Conservation (phyloP, 352 stramenopile genomes). For the Pseudoperonospora humuli region DNA sequence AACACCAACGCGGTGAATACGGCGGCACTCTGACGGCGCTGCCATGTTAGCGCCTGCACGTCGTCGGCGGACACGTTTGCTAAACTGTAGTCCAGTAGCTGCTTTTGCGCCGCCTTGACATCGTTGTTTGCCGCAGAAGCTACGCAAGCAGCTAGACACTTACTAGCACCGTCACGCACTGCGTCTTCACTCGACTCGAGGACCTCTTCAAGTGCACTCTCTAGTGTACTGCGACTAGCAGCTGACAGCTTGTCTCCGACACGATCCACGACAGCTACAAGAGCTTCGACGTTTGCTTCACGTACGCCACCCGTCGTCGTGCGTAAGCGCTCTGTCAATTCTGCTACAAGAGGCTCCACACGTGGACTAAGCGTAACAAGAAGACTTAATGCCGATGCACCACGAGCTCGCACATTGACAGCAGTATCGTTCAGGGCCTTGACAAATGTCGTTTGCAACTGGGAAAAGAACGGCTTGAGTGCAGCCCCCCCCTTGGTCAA, state of each 20-base stretch:
- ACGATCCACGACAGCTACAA: conserved; percentile 50
- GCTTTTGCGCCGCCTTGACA: conserved; percentile 21
- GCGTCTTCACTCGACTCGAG: conserved; percentile 58
- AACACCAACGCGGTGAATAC: conserved; percentile 51
- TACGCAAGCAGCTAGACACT: conserved; percentile 59
- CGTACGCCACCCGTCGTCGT: conserved; percentile 62
- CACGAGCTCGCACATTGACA: conserved; percentile 87
- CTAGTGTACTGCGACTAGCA: conserved; percentile 34
- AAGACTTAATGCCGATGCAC: conserved; percentile 88
- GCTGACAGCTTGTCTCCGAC: conserved; percentile 70
- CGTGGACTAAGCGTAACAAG: conserved; percentile 92
- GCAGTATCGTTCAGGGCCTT: conserved; percentile 98
- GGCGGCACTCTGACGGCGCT: conserved; percentile 56
- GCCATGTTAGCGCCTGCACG: conserved; percentile 34
- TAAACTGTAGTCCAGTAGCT: conserved; percentile 43
- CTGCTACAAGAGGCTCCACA: conserved; percentile 93
- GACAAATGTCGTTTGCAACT: conserved; percentile 99
- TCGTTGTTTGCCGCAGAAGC: conserved; percentile 35
- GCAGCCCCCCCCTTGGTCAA: conserved; percentile 93
- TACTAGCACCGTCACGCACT: conserved; percentile 52
- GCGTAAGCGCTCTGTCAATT: conserved; percentile 85
- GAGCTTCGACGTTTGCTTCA: conserved; percentile 68
- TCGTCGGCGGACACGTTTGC: conserved; percentile 29
- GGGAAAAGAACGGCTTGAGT: conserved; percentile 98
- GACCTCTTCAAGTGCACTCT: conserved; percentile 59